phyloP scores from a whole-genome alignment of 2,329 filamentous ascomycete genomes.

The Aspergillus pseudoterreus region DNA sequence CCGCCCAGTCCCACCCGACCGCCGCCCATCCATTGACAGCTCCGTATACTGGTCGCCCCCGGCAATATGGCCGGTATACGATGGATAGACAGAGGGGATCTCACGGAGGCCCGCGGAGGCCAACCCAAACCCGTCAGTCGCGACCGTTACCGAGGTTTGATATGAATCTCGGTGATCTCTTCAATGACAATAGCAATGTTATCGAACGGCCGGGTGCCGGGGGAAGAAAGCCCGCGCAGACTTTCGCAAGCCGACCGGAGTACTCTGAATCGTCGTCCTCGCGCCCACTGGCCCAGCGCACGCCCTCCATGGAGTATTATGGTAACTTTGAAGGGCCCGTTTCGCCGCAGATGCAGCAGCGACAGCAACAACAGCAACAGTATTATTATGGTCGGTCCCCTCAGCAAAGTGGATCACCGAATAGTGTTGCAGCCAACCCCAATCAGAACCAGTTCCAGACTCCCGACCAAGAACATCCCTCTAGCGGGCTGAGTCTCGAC shows the following conservation, averaged over 20 bases:
- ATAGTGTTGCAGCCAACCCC: slow-evolving; percentile 20
- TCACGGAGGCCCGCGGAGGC: slow-evolving; percentile 28
- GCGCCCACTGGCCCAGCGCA: slow-evolving; percentile 23
- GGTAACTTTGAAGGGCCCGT: slow-evolving; percentile 34
- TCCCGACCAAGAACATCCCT: slow-evolving; percentile 19
- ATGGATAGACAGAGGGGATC: slow-evolving; percentile 20
- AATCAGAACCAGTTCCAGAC: slow-evolving; percentile 21
- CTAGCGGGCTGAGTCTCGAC: slow-evolving; percentile 47
- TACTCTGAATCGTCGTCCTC: slow-evolving; percentile 22
- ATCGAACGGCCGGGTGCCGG: slow-evolving; percentile 32
- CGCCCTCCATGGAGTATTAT: slow-evolving; percentile 31
- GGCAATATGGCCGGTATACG: slow-evolving; percentile 8
- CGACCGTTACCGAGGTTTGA: slow-evolving; percentile 56
- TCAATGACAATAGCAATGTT: slow-evolving; percentile 42
- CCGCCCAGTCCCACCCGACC: slow-evolving; percentile 13
- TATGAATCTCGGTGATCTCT: slow-evolving; percentile 53
- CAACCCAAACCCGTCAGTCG: slow-evolving; percentile 32
- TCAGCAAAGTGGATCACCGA: slow-evolving; percentile 31
- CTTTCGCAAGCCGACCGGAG: slow-evolving; percentile 20
- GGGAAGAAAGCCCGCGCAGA: slow-evolving; percentile 23
- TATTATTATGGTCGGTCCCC: slow-evolving; percentile 34
- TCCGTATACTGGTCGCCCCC: slow-evolving; percentile 10
- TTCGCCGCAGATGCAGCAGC: slow-evolving; percentile 24
- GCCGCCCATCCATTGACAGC: slow-evolving; percentile 13
- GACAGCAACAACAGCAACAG: slow-evolving; percentile 26